Percentiles rank a stretch among this genome's conserved stretches.
These are phyloP conservation scores for Colletotrichum sp. DNA, from an alignment of 2,329 filamentous ascomycete species.

Conservation along the genomic window DNA sequence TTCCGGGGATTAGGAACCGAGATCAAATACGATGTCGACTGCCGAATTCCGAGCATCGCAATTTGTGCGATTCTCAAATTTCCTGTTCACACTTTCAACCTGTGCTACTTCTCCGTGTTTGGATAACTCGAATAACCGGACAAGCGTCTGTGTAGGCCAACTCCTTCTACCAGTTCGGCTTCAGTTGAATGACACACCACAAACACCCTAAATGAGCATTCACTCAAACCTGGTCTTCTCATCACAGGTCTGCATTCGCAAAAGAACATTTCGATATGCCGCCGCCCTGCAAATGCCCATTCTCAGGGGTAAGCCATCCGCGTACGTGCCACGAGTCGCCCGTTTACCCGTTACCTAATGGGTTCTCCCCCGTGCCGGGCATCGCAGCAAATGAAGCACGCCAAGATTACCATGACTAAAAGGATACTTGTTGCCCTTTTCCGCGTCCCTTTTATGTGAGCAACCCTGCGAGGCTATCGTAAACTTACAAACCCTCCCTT, in stretches of 20 bases:
- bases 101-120: background rate
- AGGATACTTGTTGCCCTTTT: background rate
- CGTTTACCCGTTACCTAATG: constrained; percentile 11
- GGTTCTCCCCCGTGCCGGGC: background rate
- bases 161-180: too few relatives aligned
- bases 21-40: background rate
- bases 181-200: background rate
- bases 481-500: background rate
- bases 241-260: background rate
- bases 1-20: background rate
- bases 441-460: background rate
- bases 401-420: constrained; percentile 19
- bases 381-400: constrained; percentile 11
- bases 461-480: background rate
- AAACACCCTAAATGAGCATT: fast-evolving
- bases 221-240: background rate
- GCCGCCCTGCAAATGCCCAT: background rate
- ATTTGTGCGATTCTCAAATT: background rate
- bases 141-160: background rate
- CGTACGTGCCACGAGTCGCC: background rate
- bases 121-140: background rate
- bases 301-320: constrained; percentile 8
- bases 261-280: background rate
- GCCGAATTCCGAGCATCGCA: background rate
- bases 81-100: background rate